Conservation (phyloP, 2,329 filamentous ascomycete species). For the Plectosphaerella plurivora region DNA sequence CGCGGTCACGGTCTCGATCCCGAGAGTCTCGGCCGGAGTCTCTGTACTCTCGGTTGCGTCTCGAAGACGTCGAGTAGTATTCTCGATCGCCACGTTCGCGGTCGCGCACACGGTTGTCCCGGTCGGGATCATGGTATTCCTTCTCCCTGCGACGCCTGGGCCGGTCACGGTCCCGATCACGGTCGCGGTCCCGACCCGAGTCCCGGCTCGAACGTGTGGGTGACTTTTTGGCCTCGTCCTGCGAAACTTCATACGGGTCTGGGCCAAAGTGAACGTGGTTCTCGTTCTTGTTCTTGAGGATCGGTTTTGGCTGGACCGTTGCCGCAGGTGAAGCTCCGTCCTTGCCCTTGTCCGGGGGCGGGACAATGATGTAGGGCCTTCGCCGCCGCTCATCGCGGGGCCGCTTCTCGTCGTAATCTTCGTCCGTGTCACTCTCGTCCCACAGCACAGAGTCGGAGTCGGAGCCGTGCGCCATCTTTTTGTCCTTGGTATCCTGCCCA, state of each 20-base stretch:
- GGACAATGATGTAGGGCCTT: constrained; percentile 35
- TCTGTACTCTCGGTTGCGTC: constrained; percentile 31
- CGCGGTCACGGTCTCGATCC: constrained; percentile 30
- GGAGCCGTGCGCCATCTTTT: constrained; percentile 8
- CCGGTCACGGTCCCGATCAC: constrained; percentile 22
- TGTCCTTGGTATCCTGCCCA: not conserved
- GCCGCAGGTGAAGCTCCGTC: constrained; percentile 25
- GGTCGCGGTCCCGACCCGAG: constrained; percentile 15
- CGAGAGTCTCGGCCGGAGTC: constrained; percentile 23
- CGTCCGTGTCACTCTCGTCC: constrained; percentile 22
- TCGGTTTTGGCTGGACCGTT: constrained; percentile 46
- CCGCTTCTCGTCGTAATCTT: constrained; percentile 14
- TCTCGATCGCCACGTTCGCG: constrained; percentile 27
- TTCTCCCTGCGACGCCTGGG: constrained; percentile 16
- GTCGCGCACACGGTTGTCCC: constrained; percentile 22
- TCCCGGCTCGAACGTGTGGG: constrained; percentile 15
- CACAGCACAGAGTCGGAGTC: constrained; percentile 18
- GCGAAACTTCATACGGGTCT: constrained; percentile 38
- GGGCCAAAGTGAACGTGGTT: constrained; percentile 52
- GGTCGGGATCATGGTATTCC: constrained; percentile 18
- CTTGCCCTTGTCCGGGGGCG: constrained; percentile 21
- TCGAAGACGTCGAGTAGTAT: constrained; percentile 28
- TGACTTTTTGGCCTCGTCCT: constrained; percentile 20
- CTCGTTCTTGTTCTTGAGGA: constrained; percentile 57
- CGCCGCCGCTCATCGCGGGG: constrained; percentile 19